Evolutionary conservation across 83 land plant species (phyloP).

Genomic region (Thuja plicata): DNA sequence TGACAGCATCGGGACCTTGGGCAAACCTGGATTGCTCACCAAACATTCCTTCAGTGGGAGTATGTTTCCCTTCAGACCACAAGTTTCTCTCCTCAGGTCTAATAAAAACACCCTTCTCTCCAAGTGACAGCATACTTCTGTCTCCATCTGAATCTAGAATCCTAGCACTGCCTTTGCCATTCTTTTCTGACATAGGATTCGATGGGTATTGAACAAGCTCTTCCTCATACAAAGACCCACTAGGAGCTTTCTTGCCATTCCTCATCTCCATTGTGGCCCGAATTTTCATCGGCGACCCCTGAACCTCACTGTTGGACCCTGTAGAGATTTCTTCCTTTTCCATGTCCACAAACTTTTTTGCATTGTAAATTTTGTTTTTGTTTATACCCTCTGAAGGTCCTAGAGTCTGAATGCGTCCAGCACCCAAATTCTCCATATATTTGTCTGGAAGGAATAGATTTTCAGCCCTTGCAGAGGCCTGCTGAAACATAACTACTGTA

Average conservation of each 20-base stretch:
- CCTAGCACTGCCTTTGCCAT: conserved; percentile 15
- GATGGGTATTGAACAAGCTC: background rate
- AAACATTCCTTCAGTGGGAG: conserved; percentile 17
- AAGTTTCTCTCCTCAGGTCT: conserved; percentile 20
- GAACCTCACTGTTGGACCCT: background rate
- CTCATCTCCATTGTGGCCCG: background rate
- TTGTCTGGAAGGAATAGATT: background rate
- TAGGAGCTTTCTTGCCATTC: background rate
- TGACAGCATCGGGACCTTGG: conserved; percentile 26
- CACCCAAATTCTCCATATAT: background rate
- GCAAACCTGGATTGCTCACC: conserved; percentile 11
- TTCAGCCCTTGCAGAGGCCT: conserved; percentile 15
- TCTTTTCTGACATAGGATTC: background rate
- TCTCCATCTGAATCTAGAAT: conserved; percentile 5
- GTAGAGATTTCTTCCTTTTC: background rate
- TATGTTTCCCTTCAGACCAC: conserved; percentile 24
- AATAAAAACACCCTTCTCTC: background rate
- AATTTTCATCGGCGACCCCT: background rate
- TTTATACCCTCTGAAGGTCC: conserved; percentile 1
- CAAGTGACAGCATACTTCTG: background rate
- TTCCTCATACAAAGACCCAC: conserved; percentile 1
- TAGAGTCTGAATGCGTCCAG: background rate
- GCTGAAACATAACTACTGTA: background rate
- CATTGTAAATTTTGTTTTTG: background rate
- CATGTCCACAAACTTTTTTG: background rate